Evolutionary conservation across 1,284 basidiomycete species (phyloP), one percentile per base, ranked within the genome.

Genomic region (Neonothopanus nambi): DNA sequence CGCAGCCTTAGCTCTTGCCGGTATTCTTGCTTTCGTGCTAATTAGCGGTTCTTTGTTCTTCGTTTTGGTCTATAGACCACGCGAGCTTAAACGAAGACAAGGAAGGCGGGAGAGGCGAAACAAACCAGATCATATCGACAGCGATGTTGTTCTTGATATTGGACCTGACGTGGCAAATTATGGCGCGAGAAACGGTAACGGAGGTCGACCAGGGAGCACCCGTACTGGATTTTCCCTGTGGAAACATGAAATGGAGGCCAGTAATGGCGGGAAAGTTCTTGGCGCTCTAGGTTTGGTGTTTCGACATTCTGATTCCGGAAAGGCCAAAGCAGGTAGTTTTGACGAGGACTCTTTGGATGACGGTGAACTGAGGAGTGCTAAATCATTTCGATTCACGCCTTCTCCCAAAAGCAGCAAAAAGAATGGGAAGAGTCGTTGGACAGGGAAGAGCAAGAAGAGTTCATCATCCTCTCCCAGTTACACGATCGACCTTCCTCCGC

Each of bases 1-100:
- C 51, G 86, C 85, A 24, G 87, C 84, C 0, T 72, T 86, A 24
- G 77, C 74, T 8, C 72, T 89, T 2, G 82, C 79, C 5, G 73
- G 76, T 21, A 65, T 81, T 18, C 70, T 88, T 8, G 73, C 76
- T 15, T 72, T 82, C 59, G 51, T 85, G 20, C 57, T 80, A 9
- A 52, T 78, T 44, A 63, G 74, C 30, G 67, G 72, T 33, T 42
- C 66, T 1, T 66, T 79, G 20, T 74, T 75, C 55, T 75, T 69
- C 53, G 71, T 75, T 51, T 64, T 75, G 48, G 61, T 76, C 40
- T 68, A 74, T 51, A 76, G 80, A 28, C 80, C 79, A 30, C 76
- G 76, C 15, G 62, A 63, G 55, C 66, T 68, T 28, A 61, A 67
- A 24, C 58, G 56, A 41, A 58, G 48, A 28, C 50, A 50, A 18